Evolutionary conservation across 192 early-diverging fungal species (phyloP).

Genomic region (Backusella sp.): DNA sequence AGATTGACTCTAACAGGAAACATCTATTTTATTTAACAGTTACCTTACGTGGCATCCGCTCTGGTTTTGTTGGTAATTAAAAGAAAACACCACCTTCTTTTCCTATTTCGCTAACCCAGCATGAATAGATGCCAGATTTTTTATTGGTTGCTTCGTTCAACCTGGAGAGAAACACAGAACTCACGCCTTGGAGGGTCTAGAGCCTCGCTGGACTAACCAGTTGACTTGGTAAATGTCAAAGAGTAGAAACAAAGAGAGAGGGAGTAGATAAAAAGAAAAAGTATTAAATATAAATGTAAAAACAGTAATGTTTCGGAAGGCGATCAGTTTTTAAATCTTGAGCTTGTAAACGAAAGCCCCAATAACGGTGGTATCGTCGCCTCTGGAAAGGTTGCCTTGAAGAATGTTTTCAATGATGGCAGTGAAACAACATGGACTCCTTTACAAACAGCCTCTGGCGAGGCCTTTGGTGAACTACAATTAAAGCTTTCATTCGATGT

Average conservation of each 20-base stretch:
- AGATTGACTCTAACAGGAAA: not conserved
- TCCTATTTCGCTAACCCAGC: not conserved
- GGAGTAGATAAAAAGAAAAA: not conserved
- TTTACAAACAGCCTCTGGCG: not conserved
- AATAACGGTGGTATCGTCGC: constrained; percentile 23
- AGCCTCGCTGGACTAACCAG: constrained; percentile 30
- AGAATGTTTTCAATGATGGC: constrained; percentile 8
- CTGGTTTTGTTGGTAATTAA: not conserved
- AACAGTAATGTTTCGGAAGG: constrained; percentile 26
- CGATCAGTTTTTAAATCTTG: constrained; percentile 23
- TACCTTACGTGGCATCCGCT: constrained; percentile 11
- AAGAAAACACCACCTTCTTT: not conserved
- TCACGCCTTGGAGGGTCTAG: constrained; percentile 16
- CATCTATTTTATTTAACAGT: constrained; percentile 6
- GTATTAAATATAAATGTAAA: not conserved
- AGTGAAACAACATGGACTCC: constrained; percentile 1
- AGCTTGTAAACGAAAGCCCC: constrained; percentile 33
- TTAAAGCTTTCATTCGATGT: constrained; percentile 9
- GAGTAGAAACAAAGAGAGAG: not conserved
- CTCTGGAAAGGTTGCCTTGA: constrained; percentile 9
- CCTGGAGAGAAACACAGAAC: constrained; percentile 36
- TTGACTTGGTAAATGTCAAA: constrained; percentile 23
- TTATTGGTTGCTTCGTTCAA: constrained; percentile 32
- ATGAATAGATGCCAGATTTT: constrained; percentile 21
- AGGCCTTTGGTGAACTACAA: constrained; percentile 9